These are phyloP conservation scores for Diaporthe capsici DNA, from an alignment of 2,329 filamentous ascomycete genomes.

Conservation along the genomic window DNA sequence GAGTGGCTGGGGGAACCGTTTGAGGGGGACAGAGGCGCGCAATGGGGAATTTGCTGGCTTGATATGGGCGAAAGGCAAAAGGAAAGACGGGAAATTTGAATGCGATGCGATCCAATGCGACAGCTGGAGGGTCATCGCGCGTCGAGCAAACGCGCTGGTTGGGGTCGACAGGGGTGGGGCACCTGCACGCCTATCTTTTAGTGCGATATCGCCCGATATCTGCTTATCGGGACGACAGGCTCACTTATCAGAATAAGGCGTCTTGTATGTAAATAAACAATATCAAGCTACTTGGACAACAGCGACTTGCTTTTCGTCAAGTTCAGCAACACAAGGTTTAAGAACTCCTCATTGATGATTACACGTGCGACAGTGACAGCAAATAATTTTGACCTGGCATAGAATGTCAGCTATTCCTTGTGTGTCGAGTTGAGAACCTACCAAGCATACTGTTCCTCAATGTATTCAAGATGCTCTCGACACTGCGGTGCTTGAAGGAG, in stretches of 20 bases:
- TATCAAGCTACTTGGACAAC: not conserved
- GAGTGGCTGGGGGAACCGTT: not conserved
- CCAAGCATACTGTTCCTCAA: not conserved
- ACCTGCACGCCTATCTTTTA: not conserved
- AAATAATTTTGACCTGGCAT: not conserved
- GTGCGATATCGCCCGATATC: not conserved
- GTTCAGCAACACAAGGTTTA: not conserved
- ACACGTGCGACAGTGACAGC: not conserved
- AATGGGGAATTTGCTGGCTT: not conserved
- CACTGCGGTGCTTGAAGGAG: not conserved
- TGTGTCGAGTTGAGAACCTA: not conserved
- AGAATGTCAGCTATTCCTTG: not conserved
- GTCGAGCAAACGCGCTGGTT: not conserved
- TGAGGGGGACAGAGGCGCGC: not conserved
- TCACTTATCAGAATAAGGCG: not conserved
- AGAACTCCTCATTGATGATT: not conserved
- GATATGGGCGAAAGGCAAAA: conserved; percentile 5
- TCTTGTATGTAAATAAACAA: not conserved
- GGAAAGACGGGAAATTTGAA: conserved; percentile 30
- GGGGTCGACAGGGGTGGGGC: conserved; percentile 23
- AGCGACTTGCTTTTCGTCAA: not conserved
- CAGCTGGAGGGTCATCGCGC: conserved; percentile 26
- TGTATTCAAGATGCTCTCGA: not conserved
- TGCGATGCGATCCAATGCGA: conserved; percentile 25
- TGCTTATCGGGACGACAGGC: conserved; percentile 2